These are phyloP conservation scores for Clavulina sp. DNA, from an alignment of 768 basidiomycete species.

Conservation along the genomic window DNA sequence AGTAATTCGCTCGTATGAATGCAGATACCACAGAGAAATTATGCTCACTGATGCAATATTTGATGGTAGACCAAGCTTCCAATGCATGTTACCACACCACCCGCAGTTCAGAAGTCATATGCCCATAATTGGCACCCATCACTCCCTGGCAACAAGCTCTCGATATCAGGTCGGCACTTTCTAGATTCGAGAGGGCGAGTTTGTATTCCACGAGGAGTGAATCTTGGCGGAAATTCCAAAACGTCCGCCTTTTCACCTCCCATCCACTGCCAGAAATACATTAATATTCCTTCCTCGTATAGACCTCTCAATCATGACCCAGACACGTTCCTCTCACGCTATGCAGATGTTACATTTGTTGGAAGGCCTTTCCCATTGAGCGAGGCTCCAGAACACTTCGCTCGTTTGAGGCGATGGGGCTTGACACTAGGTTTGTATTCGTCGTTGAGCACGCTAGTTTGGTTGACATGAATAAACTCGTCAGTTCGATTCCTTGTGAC, in stretches of 20 bases:
- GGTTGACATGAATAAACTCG: not conserved
- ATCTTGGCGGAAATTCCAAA: constrained; percentile 70
- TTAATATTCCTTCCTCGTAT: not conserved
- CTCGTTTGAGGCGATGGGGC: constrained; percentile 71
- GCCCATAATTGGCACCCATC: constrained; percentile 56
- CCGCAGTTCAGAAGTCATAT: constrained; percentile 17
- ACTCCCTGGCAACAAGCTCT: constrained; percentile 38
- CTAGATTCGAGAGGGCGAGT: constrained; percentile 66
- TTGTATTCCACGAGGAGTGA: constrained; percentile 67
- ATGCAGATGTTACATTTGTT: constrained; percentile 60
- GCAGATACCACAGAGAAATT: too few species aligned
- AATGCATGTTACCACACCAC: not conserved
- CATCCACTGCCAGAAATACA: not conserved
- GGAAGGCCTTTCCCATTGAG: constrained; percentile 81
- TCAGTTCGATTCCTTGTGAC: constrained; percentile 83
- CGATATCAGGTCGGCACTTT: constrained; percentile 59
- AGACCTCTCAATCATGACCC: constrained; percentile 58
- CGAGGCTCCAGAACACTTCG: constrained; percentile 73
- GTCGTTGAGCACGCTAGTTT: not conserved
- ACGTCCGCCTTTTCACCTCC: constrained; percentile 30
- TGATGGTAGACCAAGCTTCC: too few species aligned
- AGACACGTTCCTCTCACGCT: constrained; percentile 46
- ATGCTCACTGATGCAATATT: too few species aligned
- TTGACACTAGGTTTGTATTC: constrained; percentile 54
- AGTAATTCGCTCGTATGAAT: too few species aligned